Conservation (phyloP, 2,329 filamentous ascomycete genomes). For the Alternaria sp. region DNA sequence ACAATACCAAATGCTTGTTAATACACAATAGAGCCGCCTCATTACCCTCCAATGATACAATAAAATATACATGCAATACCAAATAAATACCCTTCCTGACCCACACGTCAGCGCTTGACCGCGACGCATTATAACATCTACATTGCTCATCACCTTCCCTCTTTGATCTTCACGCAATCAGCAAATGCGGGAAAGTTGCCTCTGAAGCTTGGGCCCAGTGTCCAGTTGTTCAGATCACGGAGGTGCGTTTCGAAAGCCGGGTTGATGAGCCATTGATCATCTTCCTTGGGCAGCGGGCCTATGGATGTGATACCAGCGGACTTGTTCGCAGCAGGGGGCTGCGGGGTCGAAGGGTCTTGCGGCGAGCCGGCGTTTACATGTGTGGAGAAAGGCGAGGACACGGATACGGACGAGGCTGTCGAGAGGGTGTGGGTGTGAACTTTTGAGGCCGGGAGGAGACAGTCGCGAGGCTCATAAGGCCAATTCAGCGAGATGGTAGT, state of each 20-base stretch:
- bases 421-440: conserved; percentile 30
- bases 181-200: conserved; percentile 68
- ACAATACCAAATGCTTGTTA: conserved; percentile 14
- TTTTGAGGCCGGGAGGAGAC: conserved; percentile 63
- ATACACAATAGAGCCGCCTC: conserved; percentile 16
- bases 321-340: conserved; percentile 25
- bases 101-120: conserved; percentile 3
- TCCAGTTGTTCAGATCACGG: conserved; percentile 81
- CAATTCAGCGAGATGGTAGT: conserved; percentile 80
- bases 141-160: conserved; percentile 29
- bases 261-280: conserved; percentile 78
- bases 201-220: conserved; percentile 74
- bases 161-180: conserved; percentile 45
- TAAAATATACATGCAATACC: conserved; percentile 14
- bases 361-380: conserved; percentile 43
- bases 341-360: conserved; percentile 34
- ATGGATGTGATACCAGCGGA: conserved; percentile 22
- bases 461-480: conserved; percentile 79
- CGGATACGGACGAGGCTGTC: conserved; percentile 35
- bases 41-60: background rate
- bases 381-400: conserved; percentile 41
- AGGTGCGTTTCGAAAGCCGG: conserved; percentile 87
- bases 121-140: conserved; percentile 17
- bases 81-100: conserved; percentile 5
- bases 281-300: conserved; percentile 34